Base-by-base conservation (phyloP, 345 rosid genomes). In the Angophora floribunda region DNA sequence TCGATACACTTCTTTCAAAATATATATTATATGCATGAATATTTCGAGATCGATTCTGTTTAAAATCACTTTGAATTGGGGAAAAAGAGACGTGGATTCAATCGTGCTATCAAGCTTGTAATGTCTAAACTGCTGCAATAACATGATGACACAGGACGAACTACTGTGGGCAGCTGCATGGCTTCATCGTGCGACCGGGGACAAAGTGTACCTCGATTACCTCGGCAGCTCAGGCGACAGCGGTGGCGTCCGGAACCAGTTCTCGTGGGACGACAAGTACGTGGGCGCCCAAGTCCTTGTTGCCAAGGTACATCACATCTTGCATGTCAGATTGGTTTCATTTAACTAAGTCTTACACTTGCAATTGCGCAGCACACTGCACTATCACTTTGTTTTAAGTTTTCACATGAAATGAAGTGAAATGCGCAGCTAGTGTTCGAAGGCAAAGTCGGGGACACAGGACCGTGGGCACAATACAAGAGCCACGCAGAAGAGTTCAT, bases 101-200 rank as follows among this genome's bases (percentile, higher is more conserved):
- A 75, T 41, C 1, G 16, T 11, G 0, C 49, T n/a, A 87, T 47
- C 22, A 24, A 7, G 50, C 44, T 16, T 63, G 26, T 26, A 63
- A 44, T 49, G 19, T 17, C 57, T 19, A 6, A 21, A 28, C 50
- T 89, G 89, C 13, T 32, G 24, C 9, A 17, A 32, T 32, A 45
- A 32, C 82, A 21, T 75, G 84, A 41, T 19, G 14, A 41, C 49
- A 3, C 2, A 41, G 94, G 94, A 94, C 61, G 94, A 94, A 13
- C 67, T 91, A 79, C 28, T 90, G 49, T 93, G 94, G 94, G 95
- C 93, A 1, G 94, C 94, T 6, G 94, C 94, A 13, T 91, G 95
- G 94, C 91, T 94, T 51, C 82, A 91, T 67, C 89, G 87, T 24
- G 94, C 94, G 1, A 91, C 93, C 2, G 59, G 78, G 32, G 90